Percentiles rank a stretch among this genome's conserved stretches.
These are phyloP conservation scores for Epithemia pelagica DNA, from an alignment of 108 stramenopile species.

Conservation along the genomic window DNA sequence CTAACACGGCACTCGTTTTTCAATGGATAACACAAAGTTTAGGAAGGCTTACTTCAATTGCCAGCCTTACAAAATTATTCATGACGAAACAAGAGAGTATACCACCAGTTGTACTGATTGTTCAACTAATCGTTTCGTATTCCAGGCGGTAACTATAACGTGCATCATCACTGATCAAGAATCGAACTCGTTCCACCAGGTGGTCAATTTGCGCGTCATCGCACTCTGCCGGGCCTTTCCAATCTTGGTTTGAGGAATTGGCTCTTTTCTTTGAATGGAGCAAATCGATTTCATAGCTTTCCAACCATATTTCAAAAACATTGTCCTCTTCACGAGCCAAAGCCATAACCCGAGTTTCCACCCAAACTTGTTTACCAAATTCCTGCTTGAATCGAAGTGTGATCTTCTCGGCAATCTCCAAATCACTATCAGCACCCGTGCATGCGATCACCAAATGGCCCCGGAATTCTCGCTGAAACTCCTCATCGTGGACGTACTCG, in stretches of 20 bases:
- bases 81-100: too few species aligned
- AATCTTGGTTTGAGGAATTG: conserved; percentile 33
- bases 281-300: conserved; percentile 78
- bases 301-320: conserved; percentile 82
- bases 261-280: conserved; percentile 70
- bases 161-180: conserved; percentile 68
- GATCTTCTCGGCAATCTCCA: conserved; percentile 72
- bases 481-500: conserved; percentile 35
- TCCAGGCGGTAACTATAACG: conserved; percentile 56
- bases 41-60: too few species aligned
- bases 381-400: conserved; percentile 58
- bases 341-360: conserved; percentile 71
- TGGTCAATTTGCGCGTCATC: conserved; percentile 65
- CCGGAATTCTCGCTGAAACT: conserved; percentile 65
- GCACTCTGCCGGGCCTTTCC: conserved; percentile 62
- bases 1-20: too few species aligned
- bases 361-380: conserved; percentile 70
- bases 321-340: conserved; percentile 70
- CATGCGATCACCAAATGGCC: conserved; percentile 81
- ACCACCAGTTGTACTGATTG: too few species aligned
- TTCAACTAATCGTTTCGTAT: conserved; percentile 5
- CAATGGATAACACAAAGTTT: too few species aligned
- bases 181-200: conserved; percentile 55
- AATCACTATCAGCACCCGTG: conserved; percentile 45
- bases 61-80: too few species aligned